Evolutionary conservation across 2,329 filamentous ascomycete species (phyloP).

Genomic region (Coniella lustricola): DNA sequence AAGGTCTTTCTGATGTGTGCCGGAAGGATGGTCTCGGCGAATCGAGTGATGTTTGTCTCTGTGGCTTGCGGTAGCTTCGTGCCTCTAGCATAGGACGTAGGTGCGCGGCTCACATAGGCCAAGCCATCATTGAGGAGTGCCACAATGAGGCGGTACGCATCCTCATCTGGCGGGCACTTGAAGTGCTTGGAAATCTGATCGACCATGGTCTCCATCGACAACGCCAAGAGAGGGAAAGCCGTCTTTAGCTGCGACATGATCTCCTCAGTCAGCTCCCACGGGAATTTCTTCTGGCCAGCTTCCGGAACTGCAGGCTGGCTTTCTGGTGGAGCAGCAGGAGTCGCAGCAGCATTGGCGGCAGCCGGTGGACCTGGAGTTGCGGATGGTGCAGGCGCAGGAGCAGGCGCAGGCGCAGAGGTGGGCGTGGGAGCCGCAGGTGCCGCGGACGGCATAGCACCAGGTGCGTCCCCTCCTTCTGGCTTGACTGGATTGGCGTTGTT

Average conservation of each 20-base stretch:
- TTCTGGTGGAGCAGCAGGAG: conserved; percentile 14
- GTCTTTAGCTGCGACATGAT: conserved; percentile 95
- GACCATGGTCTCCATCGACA: conserved; percentile 99
- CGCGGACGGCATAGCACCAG: too few species aligned
- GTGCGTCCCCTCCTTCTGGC: conserved; percentile 36
- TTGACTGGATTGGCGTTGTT: too few species aligned
- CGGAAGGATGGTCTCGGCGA: conserved; percentile 92
- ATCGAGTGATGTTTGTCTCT: conserved; percentile 92
- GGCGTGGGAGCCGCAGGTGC: conserved; percentile 18
- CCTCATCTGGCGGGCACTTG: conserved; percentile 96
- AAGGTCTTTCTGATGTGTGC: conserved; percentile 94
- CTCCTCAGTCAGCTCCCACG: conserved; percentile 95
- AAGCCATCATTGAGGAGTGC: conserved; percentile 92
- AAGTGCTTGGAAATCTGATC: conserved; percentile 99
- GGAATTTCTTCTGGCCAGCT: conserved; percentile 58
- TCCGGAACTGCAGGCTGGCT: conserved; percentile 25
- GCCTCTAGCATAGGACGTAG: conserved; percentile 78
- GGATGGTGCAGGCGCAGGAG: not conserved
- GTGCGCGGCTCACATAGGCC: conserved; percentile 84
- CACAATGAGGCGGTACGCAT: conserved; percentile 96
- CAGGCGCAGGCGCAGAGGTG: conserved; percentile 5
- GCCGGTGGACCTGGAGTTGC: too few species aligned
- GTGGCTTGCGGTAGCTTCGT: conserved; percentile 85
- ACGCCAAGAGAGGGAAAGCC: conserved; percentile 85
- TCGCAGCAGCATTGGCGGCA: conserved; percentile 10